phyloP scores from a whole-genome alignment of 768 basidiomycete species.

The Mycena galericulata region DNA sequence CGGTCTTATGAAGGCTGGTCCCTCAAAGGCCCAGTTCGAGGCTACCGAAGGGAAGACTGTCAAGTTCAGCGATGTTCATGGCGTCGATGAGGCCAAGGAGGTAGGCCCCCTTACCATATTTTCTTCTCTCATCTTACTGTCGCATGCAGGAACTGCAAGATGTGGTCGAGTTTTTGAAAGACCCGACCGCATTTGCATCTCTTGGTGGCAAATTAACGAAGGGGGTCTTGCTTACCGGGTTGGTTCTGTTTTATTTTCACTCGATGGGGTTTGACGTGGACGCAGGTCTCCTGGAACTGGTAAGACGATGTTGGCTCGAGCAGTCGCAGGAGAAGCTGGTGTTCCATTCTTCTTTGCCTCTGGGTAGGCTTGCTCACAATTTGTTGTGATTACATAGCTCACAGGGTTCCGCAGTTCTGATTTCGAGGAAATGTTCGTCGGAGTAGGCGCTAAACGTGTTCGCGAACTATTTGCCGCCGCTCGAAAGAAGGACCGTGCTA shows the following conservation, averaged over 20 bases:
- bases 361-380: slow-evolving; percentile 62
- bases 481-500: slow-evolving; percentile 93
- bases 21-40: slow-evolving; percentile 85
- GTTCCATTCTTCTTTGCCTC: slow-evolving; percentile 98
- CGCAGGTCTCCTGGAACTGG: slow-evolving; percentile 88
- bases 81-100: slow-evolving; percentile 96
- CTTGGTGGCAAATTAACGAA: slow-evolving; percentile 96
- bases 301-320: slow-evolving; percentile 97
- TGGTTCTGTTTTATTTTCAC: slow-evolving; percentile 28
- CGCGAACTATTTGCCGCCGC: slow-evolving; percentile 95
- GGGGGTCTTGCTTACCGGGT: slow-evolving; percentile 91
- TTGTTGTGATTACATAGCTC: slow-evolving; percentile 18
- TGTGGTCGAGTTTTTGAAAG: slow-evolving; percentile 94
- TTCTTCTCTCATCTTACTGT: slow-evolving; percentile 17
- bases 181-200: slow-evolving; percentile 89
- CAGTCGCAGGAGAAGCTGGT: slow-evolving; percentile 97
- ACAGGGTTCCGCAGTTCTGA: slow-evolving; percentile 69
- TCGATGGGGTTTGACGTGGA: background rate
- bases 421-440: slow-evolving; percentile 99
- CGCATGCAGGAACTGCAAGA: slow-evolving; percentile 85
- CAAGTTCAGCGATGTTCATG: slow-evolving; percentile 96
- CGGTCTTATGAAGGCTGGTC: slow-evolving; percentile 91
- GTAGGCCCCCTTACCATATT: slow-evolving; percentile 50
- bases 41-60: slow-evolving; percentile 83
- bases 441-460: slow-evolving; percentile 94